Evolutionary conservation across 371 early-diverging fungal species (phyloP).

Genomic region (Lichtheimia corymbifera): DNA sequence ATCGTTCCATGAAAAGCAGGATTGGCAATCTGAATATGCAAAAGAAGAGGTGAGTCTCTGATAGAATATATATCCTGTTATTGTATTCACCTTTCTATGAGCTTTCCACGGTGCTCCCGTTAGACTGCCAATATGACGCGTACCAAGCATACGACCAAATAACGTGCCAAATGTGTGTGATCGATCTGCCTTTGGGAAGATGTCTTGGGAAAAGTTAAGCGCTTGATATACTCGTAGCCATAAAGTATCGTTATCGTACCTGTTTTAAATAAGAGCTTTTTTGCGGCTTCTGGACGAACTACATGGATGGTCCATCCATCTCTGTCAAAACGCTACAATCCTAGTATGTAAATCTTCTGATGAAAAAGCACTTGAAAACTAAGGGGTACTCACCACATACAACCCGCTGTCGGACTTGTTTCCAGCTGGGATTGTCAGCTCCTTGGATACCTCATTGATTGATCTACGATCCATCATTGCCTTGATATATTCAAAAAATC

Average conservation of each 20-base stretch:
- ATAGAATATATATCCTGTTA: too few species aligned
- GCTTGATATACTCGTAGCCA: too few species aligned
- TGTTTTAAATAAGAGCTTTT: constrained; percentile 17
- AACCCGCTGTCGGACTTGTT: constrained; percentile 6
- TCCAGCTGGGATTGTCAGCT: constrained; percentile 8
- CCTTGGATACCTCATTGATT: constrained; percentile 1
- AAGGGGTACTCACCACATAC: constrained; percentile 9
- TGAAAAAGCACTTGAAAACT: too few species aligned
- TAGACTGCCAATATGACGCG: too few species aligned
- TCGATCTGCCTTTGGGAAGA: too few species aligned
- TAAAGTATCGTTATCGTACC: constrained; percentile 1
- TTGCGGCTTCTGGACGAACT: constrained; percentile 18
- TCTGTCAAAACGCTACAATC: not conserved
- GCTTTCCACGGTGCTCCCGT: too few species aligned
- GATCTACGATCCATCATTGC: not conserved
- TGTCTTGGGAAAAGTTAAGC: too few species aligned
- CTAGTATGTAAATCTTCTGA: too few species aligned
- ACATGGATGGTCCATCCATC: constrained; percentile 25
- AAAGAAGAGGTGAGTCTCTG: not conserved
- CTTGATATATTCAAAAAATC: constrained; percentile 5
- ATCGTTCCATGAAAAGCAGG: constrained; percentile 35
- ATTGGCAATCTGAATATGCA: constrained; percentile 27
- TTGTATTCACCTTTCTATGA: too few species aligned
- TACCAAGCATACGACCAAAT: too few species aligned
- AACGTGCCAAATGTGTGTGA: too few species aligned